Evolutionary conservation across 805 yeast species (phyloP), one percentile per base, ranked within the genome.

Genomic region (Wickerhamiella brachini): DNA sequence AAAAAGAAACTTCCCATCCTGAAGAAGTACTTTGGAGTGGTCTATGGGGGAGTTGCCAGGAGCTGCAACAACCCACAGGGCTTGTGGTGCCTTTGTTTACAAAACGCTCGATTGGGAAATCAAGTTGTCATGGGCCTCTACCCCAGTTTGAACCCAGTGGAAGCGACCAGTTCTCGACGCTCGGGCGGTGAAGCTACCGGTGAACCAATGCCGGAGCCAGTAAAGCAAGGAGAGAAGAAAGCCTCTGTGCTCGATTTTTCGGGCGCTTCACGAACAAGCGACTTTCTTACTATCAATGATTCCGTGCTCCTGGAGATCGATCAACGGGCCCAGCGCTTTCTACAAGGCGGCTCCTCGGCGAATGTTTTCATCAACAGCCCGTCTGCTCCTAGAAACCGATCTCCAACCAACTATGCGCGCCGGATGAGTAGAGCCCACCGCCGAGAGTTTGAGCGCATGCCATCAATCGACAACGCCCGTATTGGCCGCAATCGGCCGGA

Each of bases 221-320:
- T n/a, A 29, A 29, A 9, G 34, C 34, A 29, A 12, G 34, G 26
- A 24, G 8, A 24, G 8, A 24, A 24, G 12, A 9, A 29, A 29
- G 34, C 15, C 34, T 24, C 26, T 24, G 38, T 15, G 37, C 53
- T 59, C 13, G 29, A 46, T 10, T 57, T 54, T 31, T 55, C 60
- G 4, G 22, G 45, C 6, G 62, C 57, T 7, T 54, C 49, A 52
- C 53, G 45, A 22, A 39, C 54, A 8, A 53, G 59, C n/a, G 64
- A 61, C n/a, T 63, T 60, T 53, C 64, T 59, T 47, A 65, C 68
- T 15, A 43, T 62, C 53, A 63, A 63, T 47, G 69, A 65, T 55
- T 54, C 56, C 51, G 61, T 65, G n/a, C 59, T 65, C 6, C 22
- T 50, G 24, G 69, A 65, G 48, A 65, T 65, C 67, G 62, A 65